These are phyloP conservation scores for Clarireedia monteithiana DNA, from an alignment of 2,329 filamentous ascomycete species.

Conservation along the genomic window DNA sequence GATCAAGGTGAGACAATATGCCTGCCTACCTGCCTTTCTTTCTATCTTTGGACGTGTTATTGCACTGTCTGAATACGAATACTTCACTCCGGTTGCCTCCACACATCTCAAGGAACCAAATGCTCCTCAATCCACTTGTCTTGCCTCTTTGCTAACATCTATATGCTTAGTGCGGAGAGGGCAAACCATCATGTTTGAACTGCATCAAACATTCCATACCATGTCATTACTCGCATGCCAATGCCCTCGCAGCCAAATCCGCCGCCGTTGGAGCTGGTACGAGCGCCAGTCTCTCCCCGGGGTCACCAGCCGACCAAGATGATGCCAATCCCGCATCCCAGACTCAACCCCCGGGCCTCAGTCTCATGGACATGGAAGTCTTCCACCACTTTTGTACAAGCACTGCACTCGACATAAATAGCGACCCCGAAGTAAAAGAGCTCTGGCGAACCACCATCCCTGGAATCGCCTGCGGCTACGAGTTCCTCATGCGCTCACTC, in stretches of 20 bases:
- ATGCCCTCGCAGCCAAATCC: neutral
- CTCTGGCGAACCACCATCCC: conserved; percentile 39
- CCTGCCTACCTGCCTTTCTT: no score
- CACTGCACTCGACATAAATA: conserved; percentile 38
- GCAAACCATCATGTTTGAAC: conserved; percentile 10
- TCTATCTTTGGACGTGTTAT: no score
- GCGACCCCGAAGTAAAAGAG: conserved; percentile 32
- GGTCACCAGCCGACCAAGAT: neutral
- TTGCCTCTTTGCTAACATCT: conserved; percentile 7
- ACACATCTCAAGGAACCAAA: no score
- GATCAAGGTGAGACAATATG: neutral
- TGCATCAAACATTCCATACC: conserved; percentile 10
- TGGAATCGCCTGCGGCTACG: conserved; percentile 34
- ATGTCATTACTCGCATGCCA: conserved; percentile 4
- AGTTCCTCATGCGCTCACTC: conserved; percentile 38
- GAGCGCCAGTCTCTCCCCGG: neutral
- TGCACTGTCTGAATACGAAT: no score
- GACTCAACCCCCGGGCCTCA: neutral
- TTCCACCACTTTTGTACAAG: conserved; percentile 42
- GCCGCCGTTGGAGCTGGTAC: no score
- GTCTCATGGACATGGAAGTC: conserved; percentile 36
- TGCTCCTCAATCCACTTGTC: neutral
- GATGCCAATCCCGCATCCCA: neutral
- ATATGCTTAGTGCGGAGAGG: conserved; percentile 11
- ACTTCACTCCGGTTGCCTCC: neutral